Percentiles rank a stretch among this genome's conserved stretches.
Conservation (phyloP, 2,329 filamentous ascomycete species). For the Phaeomoniella chlamydospora region DNA sequence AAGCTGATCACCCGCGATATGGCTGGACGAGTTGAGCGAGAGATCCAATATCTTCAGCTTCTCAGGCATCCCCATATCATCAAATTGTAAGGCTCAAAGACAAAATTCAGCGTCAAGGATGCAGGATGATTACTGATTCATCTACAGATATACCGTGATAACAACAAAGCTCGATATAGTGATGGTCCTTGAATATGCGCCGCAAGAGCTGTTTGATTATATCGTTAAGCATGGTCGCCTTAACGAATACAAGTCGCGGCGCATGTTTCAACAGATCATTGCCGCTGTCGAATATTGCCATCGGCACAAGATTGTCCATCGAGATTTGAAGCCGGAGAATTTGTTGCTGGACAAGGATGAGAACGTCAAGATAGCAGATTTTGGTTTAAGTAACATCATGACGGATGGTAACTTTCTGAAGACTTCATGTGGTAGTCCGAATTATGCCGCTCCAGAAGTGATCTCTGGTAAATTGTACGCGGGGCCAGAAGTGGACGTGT, state of each 20-base stretch:
- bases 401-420: conserved; percentile 98
- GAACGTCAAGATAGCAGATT: conserved; percentile 98
- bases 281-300: conserved; percentile 98
- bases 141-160: conserved; percentile 75
- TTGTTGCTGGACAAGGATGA: conserved; percentile 85
- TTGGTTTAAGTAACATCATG: conserved; percentile 98
- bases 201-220: conserved; percentile 94
- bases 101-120: conserved; percentile 1
- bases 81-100: conserved; percentile 58
- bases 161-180: conserved; percentile 90
- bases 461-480: conserved; percentile 97
- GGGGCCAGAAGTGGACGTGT: conserved; percentile 94
- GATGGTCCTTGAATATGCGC: conserved; percentile 97
- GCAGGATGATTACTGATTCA: conserved; percentile 8
- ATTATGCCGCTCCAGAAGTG: conserved; percentile 95
- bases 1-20: conserved; percentile 95
- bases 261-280: conserved; percentile 98
- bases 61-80: conserved; percentile 96
- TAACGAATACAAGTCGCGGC: conserved; percentile 80
- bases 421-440: conserved; percentile 94
- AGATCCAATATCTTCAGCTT: conserved; percentile 95
- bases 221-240: conserved; percentile 89
- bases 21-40: conserved; percentile 91
- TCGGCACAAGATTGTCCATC: conserved; percentile 95
- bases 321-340: conserved; percentile 95